A percentile compares a stretch with the other conserved stretches of the same genome.
phyloP scores from a whole-genome alignment of 2,329 filamentous ascomycete species.

The Diaporthe nobilis region DNA sequence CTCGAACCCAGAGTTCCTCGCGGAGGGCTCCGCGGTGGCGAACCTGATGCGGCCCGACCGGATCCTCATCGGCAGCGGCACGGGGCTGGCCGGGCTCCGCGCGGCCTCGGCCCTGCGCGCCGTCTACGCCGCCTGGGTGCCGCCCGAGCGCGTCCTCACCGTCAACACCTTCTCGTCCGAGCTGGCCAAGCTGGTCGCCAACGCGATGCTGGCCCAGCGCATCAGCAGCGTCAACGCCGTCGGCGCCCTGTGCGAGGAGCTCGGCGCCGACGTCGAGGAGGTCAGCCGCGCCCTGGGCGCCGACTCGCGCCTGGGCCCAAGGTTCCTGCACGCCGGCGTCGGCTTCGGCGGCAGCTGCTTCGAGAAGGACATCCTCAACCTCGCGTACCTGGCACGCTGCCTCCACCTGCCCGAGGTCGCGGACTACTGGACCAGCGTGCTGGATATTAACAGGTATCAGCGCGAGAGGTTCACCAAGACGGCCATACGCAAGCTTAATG shows the following conservation, averaged over 20 bases:
- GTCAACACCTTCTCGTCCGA: conserved; percentile 74
- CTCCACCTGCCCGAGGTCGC: conserved; percentile 70
- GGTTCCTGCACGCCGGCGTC: conserved; percentile 70
- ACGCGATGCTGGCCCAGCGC: conserved; percentile 74
- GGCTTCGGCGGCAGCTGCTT: conserved; percentile 78
- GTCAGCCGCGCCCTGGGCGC: conserved; percentile 68
- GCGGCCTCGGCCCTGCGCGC: conserved; percentile 65
- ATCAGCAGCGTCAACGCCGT: conserved; percentile 76
- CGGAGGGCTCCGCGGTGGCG: conserved; percentile 72
- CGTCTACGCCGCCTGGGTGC: conserved; percentile 71
- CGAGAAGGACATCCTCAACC: conserved; percentile 72
- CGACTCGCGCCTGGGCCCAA: conserved; percentile 69
- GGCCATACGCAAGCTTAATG: conserved; percentile 68
- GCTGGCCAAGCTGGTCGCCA: conserved; percentile 73
- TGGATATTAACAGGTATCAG: conserved; percentile 72
- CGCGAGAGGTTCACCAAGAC: conserved; percentile 66
- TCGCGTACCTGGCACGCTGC: conserved; percentile 71
- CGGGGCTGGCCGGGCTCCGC: conserved; percentile 59
- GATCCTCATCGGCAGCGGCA: conserved; percentile 71
- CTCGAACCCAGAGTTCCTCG: conserved; percentile 75
- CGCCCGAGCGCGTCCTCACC: conserved; percentile 65
- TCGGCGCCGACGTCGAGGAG: conserved; percentile 71
- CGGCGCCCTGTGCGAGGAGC: conserved; percentile 72
- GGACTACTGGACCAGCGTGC: conserved; percentile 70
- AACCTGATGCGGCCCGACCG: conserved; percentile 71